phyloP scores from a whole-genome alignment of 139 green algal genomes.

The Chlamydomonas sphaeroides region DNA sequence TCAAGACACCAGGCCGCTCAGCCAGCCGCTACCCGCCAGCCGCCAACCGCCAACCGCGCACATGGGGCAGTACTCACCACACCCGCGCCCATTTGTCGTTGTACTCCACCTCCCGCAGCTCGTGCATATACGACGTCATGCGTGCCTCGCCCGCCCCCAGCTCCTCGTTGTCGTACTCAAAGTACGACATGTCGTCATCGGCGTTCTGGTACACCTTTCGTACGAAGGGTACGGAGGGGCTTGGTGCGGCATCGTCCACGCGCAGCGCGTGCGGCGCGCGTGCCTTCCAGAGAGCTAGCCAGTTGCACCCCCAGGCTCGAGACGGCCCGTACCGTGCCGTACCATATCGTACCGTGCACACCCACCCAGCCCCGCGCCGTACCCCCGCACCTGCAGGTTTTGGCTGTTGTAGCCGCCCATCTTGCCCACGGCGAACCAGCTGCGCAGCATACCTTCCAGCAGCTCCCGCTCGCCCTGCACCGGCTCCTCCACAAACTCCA shows the following conservation, averaged over 20 bases:
- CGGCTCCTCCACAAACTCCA: slow-evolving; percentile 59
- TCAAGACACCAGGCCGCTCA: too few relatives aligned
- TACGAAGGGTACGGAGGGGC: not conserved
- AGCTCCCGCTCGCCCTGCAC: slow-evolving; percentile 61
- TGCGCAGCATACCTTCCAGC: slow-evolving; percentile 73
- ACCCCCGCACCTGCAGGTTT: slow-evolving; percentile 87
- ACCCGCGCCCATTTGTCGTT: slow-evolving; percentile 67
- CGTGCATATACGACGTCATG: slow-evolving; percentile 71
- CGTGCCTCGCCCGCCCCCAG: slow-evolving; percentile 31
- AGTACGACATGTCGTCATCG: slow-evolving; percentile 62
- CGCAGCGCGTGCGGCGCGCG: too few relatives aligned
- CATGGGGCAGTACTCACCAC: too few relatives aligned
- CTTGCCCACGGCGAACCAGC: slow-evolving; percentile 91
- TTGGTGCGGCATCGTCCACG: too few relatives aligned
- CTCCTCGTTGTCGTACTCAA: slow-evolving; percentile 75
- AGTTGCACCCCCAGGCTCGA: too few relatives aligned
- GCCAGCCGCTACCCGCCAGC: not conserved
- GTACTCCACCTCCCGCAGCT: slow-evolving; percentile 74
- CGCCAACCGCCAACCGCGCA: too few relatives aligned
- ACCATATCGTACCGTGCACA: too few relatives aligned
- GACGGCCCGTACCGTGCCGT: too few relatives aligned
- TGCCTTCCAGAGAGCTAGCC: too few relatives aligned
- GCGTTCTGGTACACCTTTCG: slow-evolving; percentile 52
- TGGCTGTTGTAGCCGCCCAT: slow-evolving; percentile 86
- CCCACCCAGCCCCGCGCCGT: too few relatives aligned